Percentiles rank a stretch among this genome's conserved stretches.
These are phyloP conservation scores for Amanita phalloides DNA, from an alignment of 768 basidiomycete genomes.

Conservation along the genomic window DNA sequence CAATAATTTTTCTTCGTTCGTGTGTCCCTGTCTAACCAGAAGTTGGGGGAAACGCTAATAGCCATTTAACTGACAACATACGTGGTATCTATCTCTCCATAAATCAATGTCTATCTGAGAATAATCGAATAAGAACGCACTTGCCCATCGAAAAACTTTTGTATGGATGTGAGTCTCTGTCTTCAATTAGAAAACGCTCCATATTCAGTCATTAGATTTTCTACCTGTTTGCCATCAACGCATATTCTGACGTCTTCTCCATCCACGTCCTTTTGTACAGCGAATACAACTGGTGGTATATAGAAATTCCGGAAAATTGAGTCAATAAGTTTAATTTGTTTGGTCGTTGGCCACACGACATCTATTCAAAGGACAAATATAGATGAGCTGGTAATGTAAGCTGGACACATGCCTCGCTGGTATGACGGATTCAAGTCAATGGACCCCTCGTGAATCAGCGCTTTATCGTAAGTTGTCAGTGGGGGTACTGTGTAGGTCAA, in stretches of 20 bases:
- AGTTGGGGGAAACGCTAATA: not conserved
- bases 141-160: slow-evolving; percentile 64
- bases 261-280: slow-evolving; percentile 41
- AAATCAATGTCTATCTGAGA: not conserved
- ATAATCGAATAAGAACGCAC: slow-evolving; percentile 32
- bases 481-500: not conserved
- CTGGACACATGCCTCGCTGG: slow-evolving; percentile 45
- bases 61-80: slow-evolving; percentile 6
- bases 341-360: slow-evolving; percentile 64
- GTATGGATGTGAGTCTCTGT: slow-evolving; percentile 67
- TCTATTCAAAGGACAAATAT: slow-evolving; percentile 28
- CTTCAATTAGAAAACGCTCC: not conserved
- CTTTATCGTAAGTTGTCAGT: slow-evolving; percentile 19
- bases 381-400: not conserved
- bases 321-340: slow-evolving; percentile 66
- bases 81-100: slow-evolving; percentile 10
- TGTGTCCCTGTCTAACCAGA: slow-evolving; percentile 38
- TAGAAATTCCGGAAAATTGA: slow-evolving; percentile 72
- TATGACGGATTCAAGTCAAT: slow-evolving; percentile 67
- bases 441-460: slow-evolving; percentile 52
- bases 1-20: slow-evolving; percentile 53
- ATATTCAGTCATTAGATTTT: not conserved
- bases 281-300: slow-evolving; percentile 73
- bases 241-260: slow-evolving; percentile 49
- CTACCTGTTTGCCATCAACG: slow-evolving; percentile 79